Percentiles rank a stretch among this genome's conserved stretches.
Conservation (phyloP, 202 grass and related monocot genomes). For the Setaria italica region DNA sequence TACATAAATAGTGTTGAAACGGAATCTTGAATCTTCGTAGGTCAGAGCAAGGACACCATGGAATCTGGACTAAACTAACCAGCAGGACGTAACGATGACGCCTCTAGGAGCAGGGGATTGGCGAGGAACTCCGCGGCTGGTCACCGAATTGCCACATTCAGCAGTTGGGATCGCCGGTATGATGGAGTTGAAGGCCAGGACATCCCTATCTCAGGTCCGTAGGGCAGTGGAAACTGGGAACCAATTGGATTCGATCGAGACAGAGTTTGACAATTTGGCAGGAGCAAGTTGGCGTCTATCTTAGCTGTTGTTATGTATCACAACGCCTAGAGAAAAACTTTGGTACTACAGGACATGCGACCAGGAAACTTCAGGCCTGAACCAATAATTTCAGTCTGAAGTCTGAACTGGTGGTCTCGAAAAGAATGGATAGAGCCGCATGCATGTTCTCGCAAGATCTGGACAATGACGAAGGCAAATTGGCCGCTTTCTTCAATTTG, state of each 20-base stretch:
- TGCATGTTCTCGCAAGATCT: background rate
- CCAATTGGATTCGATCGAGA: conserved; percentile 26
- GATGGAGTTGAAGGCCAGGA: conserved; percentile 37
- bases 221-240: conserved; percentile 10
- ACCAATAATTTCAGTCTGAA: conserved; percentile 20
- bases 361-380: background rate
- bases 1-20: conserved; percentile 15
- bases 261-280: conserved; percentile 44
- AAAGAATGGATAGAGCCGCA: background rate
- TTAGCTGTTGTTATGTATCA: background rate
- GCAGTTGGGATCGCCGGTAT: conserved; percentile 41
- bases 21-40: conserved; percentile 51
- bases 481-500: background rate
- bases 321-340: background rate
- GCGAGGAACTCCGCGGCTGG: background rate
- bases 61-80: conserved; percentile 2
- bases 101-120: conserved; percentile 30
- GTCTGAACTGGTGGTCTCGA: background rate
- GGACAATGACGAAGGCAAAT: background rate
- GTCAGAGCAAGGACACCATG: conserved; percentile 22
- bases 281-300: conserved; percentile 32
- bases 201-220: conserved; percentile 31
- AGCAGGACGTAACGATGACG: conserved; percentile 9
- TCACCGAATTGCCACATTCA: conserved; percentile 48
- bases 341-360: background rate